These are phyloP conservation scores for Russula emetica DNA, from an alignment of 768 basidiomycete species.

Conservation along the genomic window DNA sequence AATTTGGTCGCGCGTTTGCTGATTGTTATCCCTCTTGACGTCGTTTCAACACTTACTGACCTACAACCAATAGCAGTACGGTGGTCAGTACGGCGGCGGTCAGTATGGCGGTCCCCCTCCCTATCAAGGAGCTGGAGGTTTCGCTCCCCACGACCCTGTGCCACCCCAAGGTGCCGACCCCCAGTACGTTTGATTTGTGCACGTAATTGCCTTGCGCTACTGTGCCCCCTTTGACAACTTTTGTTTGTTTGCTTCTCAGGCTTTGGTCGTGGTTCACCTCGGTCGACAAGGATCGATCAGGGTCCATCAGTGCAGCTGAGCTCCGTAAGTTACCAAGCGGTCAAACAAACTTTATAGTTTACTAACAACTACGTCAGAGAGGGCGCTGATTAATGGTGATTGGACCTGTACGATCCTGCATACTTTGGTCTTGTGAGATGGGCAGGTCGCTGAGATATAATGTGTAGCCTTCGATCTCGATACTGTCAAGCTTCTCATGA, in stretches of 20 bases:
- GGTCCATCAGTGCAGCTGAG: constrained; percentile 58
- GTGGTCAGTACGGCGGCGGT: not conserved
- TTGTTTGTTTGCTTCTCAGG: constrained; percentile 35
- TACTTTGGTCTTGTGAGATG: not conserved
- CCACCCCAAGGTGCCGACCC: constrained; percentile 70
- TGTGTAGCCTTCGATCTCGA: constrained; percentile 73
- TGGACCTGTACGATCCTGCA: constrained; percentile 60
- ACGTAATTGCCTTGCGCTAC: not conserved
- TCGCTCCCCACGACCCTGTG: constrained; percentile 34
- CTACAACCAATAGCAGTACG: not conserved
- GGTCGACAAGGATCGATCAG: constrained; percentile 68
- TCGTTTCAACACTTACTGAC: not conserved
- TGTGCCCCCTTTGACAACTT: not conserved
- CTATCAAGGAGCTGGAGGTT: constrained; percentile 35
- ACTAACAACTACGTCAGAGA: constrained; percentile 34
- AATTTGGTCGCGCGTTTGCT: not conserved
- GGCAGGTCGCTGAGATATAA: not conserved
- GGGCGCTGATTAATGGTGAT: constrained; percentile 56
- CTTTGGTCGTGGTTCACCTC: constrained; percentile 69
- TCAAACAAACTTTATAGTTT: not conserved
- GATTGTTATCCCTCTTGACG: not conserved
- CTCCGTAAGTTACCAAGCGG: constrained; percentile 48
- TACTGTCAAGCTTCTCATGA: constrained; percentile 82
- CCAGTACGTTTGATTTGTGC: constrained; percentile 46
- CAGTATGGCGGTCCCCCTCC: constrained; percentile 3